Evolutionary conservation across 768 basidiomycete species (phyloP).

Genomic region (Clitopilus hobsonii): DNA sequence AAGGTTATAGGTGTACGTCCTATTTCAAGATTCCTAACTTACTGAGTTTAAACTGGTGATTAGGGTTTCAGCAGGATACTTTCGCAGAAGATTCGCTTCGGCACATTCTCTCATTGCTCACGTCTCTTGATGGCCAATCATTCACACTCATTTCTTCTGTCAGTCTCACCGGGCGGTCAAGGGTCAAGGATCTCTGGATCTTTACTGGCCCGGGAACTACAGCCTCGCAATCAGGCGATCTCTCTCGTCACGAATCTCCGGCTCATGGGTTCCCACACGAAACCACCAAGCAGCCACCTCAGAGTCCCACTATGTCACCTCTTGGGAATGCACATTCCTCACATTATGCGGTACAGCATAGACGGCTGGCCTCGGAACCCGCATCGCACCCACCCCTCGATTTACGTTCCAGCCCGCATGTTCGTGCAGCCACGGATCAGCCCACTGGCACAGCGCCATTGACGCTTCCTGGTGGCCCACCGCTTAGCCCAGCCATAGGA

Average conservation of each 20-base stretch:
- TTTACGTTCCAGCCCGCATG: constrained; percentile 20
- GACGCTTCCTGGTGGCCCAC: not conserved
- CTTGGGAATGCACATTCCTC: constrained; percentile 8
- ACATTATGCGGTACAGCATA: constrained; percentile 23
- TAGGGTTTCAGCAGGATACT: constrained; percentile 76
- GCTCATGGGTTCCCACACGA: constrained; percentile 7
- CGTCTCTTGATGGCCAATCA: constrained; percentile 61
- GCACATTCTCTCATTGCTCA: constrained; percentile 64
- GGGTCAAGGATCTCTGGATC: constrained; percentile 75
- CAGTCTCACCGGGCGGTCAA: constrained; percentile 65
- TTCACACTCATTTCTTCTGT: constrained; percentile 68
- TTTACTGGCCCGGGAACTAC: constrained; percentile 54
- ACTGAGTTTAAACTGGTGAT: not conserved
- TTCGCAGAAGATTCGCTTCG: constrained; percentile 70
- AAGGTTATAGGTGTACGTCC: constrained; percentile 69
- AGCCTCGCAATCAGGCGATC: constrained; percentile 20
- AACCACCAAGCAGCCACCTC: constrained; percentile 6
- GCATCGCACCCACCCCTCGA: constrained; percentile 4
- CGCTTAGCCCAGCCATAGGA: constrained; percentile 14
- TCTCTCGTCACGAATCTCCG: constrained; percentile 26
- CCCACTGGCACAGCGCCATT: constrained; percentile 13
- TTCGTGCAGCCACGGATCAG: constrained; percentile 26
- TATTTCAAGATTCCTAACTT: constrained; percentile 9
- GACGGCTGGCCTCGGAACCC: constrained; percentile 33
- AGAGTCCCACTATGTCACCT: constrained; percentile 10